phyloP scores from a whole-genome alignment of 164 flowering plant species.

The Taxillus chinensis region DNA sequence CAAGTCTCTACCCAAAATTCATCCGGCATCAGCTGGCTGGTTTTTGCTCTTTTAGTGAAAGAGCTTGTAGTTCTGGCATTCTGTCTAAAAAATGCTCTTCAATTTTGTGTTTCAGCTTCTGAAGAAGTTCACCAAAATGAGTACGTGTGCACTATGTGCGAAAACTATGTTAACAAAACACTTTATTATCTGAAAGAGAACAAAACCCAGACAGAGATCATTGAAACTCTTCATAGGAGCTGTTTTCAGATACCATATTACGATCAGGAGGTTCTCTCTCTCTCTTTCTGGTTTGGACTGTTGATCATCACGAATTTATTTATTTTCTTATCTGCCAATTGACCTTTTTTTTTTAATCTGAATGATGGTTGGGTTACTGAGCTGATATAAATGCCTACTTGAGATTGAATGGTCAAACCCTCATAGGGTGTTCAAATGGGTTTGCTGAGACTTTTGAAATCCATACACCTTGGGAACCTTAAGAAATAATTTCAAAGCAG shows the following conservation, averaged over 20 bases:
- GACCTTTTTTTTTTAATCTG: too few species aligned
- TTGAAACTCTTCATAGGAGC: slow-evolving; percentile 39
- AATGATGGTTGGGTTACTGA: too few species aligned
- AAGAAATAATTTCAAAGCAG: too few species aligned
- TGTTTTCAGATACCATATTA: slow-evolving; percentile 48
- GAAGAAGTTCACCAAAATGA: slow-evolving; percentile 20
- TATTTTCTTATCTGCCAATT: too few species aligned
- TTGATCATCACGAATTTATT: too few species aligned
- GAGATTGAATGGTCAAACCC: too few species aligned
- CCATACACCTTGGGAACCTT: too few species aligned
- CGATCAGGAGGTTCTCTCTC: slow-evolving; percentile 39
- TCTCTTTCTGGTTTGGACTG: neutral
- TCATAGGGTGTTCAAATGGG: too few species aligned
- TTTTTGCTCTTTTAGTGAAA: slow-evolving; percentile 14
- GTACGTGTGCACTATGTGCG: slow-evolving; percentile 56
- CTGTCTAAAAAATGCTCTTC: slow-evolving; percentile 20
- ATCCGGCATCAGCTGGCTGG: too few species aligned
- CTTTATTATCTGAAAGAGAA: slow-evolving; percentile 43
- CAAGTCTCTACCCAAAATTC: too few species aligned
- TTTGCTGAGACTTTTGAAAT: too few species aligned
- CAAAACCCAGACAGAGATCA: slow-evolving; percentile 61
- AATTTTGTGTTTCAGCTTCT: slow-evolving; percentile 12
- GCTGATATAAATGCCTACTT: too few species aligned
- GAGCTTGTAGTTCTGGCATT: slow-evolving; percentile 8
- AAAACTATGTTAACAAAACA: slow-evolving; percentile 48